phyloP scores from a whole-genome alignment of 768 basidiomycete genomes.

The Hortiboletus campestris region DNA sequence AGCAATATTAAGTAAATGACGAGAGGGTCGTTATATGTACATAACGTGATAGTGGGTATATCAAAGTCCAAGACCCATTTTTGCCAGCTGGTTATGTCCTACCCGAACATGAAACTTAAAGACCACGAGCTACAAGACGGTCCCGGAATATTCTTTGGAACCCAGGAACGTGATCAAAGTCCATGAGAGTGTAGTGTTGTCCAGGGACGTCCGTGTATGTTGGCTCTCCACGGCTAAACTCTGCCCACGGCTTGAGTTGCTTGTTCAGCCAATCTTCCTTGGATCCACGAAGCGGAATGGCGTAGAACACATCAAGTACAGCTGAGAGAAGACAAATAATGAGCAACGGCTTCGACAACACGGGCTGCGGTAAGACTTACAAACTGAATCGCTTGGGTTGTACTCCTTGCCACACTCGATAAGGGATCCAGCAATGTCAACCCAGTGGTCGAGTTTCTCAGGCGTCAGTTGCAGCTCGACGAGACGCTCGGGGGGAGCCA shows the following conservation, averaged over 20 bases:
- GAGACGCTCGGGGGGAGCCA: constrained; percentile 19
- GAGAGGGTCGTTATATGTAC: background rate
- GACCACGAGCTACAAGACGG: constrained; percentile 23
- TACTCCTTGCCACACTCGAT: constrained; percentile 22
- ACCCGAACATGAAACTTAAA: background rate
- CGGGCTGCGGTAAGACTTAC: constrained; percentile 4
- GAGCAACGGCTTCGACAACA: background rate
- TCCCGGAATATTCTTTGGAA: constrained; percentile 27
- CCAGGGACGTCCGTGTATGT: constrained; percentile 20
- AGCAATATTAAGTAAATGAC: background rate
- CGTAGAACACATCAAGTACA: constrained; percentile 17
- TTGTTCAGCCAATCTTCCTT: constrained; percentile 24
- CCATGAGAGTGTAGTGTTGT: constrained; percentile 25
- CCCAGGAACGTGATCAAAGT: constrained; percentile 23
- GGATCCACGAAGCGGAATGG: constrained; percentile 13
- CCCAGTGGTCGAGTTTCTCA: constrained; percentile 24
- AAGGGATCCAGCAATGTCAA: constrained; percentile 20
- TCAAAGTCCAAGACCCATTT: background rate
- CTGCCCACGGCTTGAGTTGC: constrained; percentile 18
- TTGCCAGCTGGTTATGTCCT: too few species aligned
- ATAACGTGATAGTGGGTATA: background rate
- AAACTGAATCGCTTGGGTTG: constrained; percentile 16
- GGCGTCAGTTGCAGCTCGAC: constrained; percentile 23
- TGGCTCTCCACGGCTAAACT: constrained; percentile 15
- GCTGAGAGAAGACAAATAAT: background rate